Conservation (phyloP, 805 yeast species). For the Kodamaea sagamina region DNA sequence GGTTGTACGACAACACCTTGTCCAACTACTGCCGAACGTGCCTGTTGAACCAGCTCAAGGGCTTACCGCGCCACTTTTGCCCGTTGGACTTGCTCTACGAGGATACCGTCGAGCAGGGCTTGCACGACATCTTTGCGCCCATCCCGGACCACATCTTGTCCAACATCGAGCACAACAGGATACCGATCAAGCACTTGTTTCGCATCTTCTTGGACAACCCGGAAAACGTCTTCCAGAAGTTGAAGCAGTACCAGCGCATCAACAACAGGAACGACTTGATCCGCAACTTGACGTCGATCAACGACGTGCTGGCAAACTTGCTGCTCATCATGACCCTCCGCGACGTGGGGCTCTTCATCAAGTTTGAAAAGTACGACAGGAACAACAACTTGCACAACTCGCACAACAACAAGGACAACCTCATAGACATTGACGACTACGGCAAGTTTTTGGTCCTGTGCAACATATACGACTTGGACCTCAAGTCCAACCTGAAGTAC, state of each 20-base stretch:
- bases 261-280: conserved; percentile 34
- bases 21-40: conserved; percentile 58
- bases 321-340: conserved; percentile 53
- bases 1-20: conserved; percentile 50
- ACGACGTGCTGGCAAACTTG: conserved; percentile 45
- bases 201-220: conserved; percentile 34
- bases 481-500: conserved; percentile 46
- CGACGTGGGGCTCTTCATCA: conserved; percentile 56
- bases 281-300: conserved; percentile 28
- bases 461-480: conserved; percentile 50
- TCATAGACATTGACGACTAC: conserved; percentile 25
- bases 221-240: conserved; percentile 33
- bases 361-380: conserved; percentile 34
- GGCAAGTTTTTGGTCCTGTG: conserved; percentile 36
- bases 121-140: conserved; percentile 30
- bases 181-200: conserved; percentile 39
- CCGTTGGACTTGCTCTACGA: conserved; percentile 44
- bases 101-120: conserved; percentile 35
- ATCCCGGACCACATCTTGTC: conserved; percentile 23
- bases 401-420: conserved; percentile 30
- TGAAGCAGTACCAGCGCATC: conserved; percentile 37
- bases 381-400: conserved; percentile 30
- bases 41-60: conserved; percentile 45
- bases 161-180: conserved; percentile 22
- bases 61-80: conserved; percentile 44